Conservation (phyloP, 2,329 filamentous ascomycete genomes). For the Nannizziopsis arthrosporioides region DNA sequence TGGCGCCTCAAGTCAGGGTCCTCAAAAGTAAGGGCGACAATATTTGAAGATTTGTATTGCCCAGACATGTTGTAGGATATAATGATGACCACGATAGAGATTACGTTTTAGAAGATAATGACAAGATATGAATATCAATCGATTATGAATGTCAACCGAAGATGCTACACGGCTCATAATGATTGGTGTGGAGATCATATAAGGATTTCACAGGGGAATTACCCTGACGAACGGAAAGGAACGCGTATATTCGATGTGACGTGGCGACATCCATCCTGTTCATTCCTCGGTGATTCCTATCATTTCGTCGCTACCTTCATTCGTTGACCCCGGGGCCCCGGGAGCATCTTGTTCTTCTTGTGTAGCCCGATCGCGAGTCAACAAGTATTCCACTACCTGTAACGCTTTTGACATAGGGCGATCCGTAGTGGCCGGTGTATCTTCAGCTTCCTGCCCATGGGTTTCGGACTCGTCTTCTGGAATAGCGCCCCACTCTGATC, state of each 20-base stretch:
- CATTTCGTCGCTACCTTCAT: conserved; percentile 4
- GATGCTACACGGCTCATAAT: too few relatives aligned
- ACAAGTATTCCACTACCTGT: conserved; percentile 34
- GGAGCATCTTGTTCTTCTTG: conserved; percentile 11
- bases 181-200: too few relatives aligned
- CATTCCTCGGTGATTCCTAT: conserved; percentile 2
- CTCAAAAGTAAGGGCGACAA: too few relatives aligned
- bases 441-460: conserved; percentile 15
- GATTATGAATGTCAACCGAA: too few relatives aligned
- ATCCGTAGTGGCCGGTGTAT: neutral
- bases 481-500: conserved; percentile 47
- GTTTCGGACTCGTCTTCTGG: conserved; percentile 11
- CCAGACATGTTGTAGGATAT: neutral
- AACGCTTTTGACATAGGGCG: conserved; percentile 26
- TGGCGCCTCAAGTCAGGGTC: too few relatives aligned
- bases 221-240: neutral
- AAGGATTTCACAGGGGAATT: too few relatives aligned
- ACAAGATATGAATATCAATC: conserved; percentile 2
- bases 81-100: neutral
- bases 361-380: conserved; percentile 28
- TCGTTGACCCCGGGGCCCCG: neutral
- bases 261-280: neutral
- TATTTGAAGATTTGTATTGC: too few relatives aligned
- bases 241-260: neutral
- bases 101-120: conserved; percentile 6